phyloP scores from a whole-genome alignment of 805 yeast genomes.

The Metschnikowia peoriensis region DNA sequence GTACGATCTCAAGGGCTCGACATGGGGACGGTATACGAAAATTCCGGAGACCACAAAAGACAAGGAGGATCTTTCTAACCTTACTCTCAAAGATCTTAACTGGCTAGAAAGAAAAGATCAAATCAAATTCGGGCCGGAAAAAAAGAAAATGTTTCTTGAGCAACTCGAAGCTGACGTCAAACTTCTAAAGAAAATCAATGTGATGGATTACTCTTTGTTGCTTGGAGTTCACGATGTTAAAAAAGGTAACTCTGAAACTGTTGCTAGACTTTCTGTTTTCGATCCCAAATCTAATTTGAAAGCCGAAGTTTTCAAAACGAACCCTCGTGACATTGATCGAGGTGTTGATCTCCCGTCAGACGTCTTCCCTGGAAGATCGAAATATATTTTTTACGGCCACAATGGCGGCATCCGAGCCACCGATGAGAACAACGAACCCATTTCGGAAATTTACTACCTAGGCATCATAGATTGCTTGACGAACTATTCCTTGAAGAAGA shows the following conservation, averaged over 20 bases:
- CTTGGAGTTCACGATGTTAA: slow-evolving; percentile 82
- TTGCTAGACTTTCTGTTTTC: slow-evolving; percentile 41
- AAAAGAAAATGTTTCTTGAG: slow-evolving; percentile 53
- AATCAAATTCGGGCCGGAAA: slow-evolving; percentile 75
- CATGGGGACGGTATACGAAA: slow-evolving; percentile 70
- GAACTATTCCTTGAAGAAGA: slow-evolving; percentile 67
- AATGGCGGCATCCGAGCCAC: slow-evolving; percentile 86
- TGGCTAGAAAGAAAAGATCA: slow-evolving; percentile 69
- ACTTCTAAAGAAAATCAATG: slow-evolving; percentile 69
- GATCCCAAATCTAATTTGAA: slow-evolving; percentile 42
- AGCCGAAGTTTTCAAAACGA: slow-evolving; percentile 43
- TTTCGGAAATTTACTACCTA: slow-evolving; percentile 73
- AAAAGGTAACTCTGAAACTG: slow-evolving; percentile 47
- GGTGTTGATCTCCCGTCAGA: slow-evolving; percentile 41
- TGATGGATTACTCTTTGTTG: slow-evolving; percentile 93
- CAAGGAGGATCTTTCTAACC: slow-evolving; percentile 25
- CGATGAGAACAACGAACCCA: slow-evolving; percentile 56
- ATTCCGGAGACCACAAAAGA: slow-evolving; percentile 25
- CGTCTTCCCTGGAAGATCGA: slow-evolving; percentile 48
- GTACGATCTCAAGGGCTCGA: slow-evolving; percentile 91
- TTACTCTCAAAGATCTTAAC: slow-evolving; percentile 81
- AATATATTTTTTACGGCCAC: slow-evolving; percentile 64
- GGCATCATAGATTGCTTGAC: slow-evolving; percentile 96
- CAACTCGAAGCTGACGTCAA: slow-evolving; percentile 77
- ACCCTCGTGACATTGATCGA: slow-evolving; percentile 44